Base-by-base conservation (phyloP, 495 filamentous ascomycete species). In the Talaromyces proteolyticus region DNA sequence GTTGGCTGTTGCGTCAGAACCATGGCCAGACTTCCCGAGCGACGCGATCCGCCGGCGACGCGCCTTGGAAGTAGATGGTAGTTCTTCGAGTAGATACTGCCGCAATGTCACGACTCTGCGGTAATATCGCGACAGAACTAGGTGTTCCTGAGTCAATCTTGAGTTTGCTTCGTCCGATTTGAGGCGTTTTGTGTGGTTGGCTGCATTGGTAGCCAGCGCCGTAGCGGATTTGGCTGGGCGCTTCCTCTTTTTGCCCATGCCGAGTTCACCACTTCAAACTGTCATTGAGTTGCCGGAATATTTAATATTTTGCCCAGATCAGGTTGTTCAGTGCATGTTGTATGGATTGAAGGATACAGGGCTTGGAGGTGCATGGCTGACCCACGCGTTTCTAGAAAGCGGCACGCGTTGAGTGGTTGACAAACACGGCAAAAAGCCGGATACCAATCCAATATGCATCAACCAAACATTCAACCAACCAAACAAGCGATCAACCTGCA, bases 101-200 rank as follows among this genome's bases (percentile, higher is more conserved):
- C 90, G 82, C 44, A 97, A 67, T 0, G 85, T 83, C 26, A 81
- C 61, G 12, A 89, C 75, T 24, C 77, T 60, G 3, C 73, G 66
- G 67, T 95, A 96, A 70, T 88, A 94, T 52, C 81, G 75, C 41
- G 74, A 78, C 44, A 97, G 76, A 22, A 95, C 75, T 17, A 83
- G 81, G 66, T 90, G 85, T 21, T 74, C 66, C 47, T 73, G 17
- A 8, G 25, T 17, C 14, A 24, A 37, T 20, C 20, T 6, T 10
- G 6, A 7, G 12, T 2, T 6, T 6, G 12, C 38, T 16, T 17
- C 18, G 16, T 41, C 18, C 18, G 12, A 7, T 20, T 20, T 41
- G 38, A 2, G 38, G 38, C 14, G 18, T 41, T 20, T 36, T 36
- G 59, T 49, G 51, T 50, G 50, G 51, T 51, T 46, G 47, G 29